Percentiles rank a stretch among this genome's conserved stretches.
Evolutionary conservation across 2,329 filamentous ascomycete species (phyloP).

Genomic region (Hortaea sp.): DNA sequence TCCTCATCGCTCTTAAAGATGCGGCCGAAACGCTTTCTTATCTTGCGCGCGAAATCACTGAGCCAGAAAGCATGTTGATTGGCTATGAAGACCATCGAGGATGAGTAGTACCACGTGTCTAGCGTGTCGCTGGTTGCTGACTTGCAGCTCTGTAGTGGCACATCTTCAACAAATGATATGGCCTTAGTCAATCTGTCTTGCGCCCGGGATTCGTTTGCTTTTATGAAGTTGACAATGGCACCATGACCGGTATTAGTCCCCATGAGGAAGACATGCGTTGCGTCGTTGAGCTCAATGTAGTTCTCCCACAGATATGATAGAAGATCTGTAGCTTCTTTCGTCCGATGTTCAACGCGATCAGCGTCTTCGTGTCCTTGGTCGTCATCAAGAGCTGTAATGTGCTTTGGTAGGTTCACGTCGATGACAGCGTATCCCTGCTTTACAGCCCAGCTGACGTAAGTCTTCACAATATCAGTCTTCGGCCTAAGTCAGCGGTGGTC

Average conservation of each 20-base stretch:
- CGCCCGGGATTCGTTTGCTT: slow-evolving; percentile 53
- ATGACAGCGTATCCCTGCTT: slow-evolving; percentile 72
- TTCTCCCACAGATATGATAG: slow-evolving; percentile 93
- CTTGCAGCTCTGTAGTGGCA: slow-evolving; percentile 65
- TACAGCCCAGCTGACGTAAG: slow-evolving; percentile 76
- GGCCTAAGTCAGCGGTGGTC: slow-evolving; percentile 31
- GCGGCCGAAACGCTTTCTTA: slow-evolving; percentile 48
- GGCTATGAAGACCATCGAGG: slow-evolving; percentile 71
- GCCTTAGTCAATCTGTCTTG: slow-evolving; percentile 60
- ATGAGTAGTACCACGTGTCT: slow-evolving; percentile 72
- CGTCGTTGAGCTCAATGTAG: slow-evolving; percentile 68
- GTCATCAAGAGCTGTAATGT: slow-evolving; percentile 50
- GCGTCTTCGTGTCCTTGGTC: slow-evolving; percentile 30
- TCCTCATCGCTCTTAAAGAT: slow-evolving; percentile 37
- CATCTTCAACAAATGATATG: slow-evolving; percentile 69
- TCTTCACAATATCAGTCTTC: slow-evolving; percentile 69
- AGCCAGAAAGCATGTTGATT: slow-evolving; percentile 67
- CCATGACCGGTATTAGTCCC: slow-evolving; percentile 84
- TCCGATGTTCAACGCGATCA: slow-evolving; percentile 36
- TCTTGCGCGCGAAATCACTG: slow-evolving; percentile 46
- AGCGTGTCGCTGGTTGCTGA: slow-evolving; percentile 57
- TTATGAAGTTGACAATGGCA: slow-evolving; percentile 71
- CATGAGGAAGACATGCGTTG: slow-evolving; percentile 70
- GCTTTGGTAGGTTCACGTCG: slow-evolving; percentile 80
- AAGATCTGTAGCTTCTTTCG: slow-evolving; percentile 52